phyloP scores from a whole-genome alignment of 257 asterid species.

The Sherardia arvensis region DNA sequence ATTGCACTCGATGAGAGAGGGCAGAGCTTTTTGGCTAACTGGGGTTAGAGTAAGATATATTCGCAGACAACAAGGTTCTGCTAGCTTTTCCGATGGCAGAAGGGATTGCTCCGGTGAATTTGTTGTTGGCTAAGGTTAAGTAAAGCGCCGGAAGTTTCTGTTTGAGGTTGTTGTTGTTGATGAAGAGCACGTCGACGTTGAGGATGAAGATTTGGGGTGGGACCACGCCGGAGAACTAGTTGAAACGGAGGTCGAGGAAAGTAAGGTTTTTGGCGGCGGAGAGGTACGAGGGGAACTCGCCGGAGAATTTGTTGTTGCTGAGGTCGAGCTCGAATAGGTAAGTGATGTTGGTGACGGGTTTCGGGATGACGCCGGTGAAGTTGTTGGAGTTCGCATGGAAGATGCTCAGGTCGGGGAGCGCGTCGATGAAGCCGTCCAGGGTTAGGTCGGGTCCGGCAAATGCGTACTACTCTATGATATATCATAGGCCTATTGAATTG shows the following conservation, averaged over 20 bases:
- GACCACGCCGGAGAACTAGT: slow-evolving; percentile 26
- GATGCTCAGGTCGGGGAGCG: slow-evolving; percentile 27
- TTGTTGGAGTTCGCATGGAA: slow-evolving; percentile 51
- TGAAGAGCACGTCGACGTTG: slow-evolving; percentile 55
- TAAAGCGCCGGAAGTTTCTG: slow-evolving; percentile 34
- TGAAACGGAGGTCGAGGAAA: slow-evolving; percentile 58
- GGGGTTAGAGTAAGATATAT: no score
- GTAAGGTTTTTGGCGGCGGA: slow-evolving; percentile 40
- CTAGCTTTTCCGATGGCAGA: slow-evolving; percentile 31
- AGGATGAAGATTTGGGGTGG: slow-evolving; percentile 39
- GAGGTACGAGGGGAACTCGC: slow-evolving; percentile 36
- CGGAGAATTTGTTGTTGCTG: slow-evolving; percentile 49
- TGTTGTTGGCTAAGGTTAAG: slow-evolving; percentile 50
- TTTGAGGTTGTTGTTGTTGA: slow-evolving; percentile 48
- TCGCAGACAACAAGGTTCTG: slow-evolving; percentile 14
- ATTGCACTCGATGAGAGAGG: no score
- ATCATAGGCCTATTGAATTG: no score
- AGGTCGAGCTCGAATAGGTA: slow-evolving; percentile 48
- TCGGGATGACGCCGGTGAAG: slow-evolving; percentile 34
- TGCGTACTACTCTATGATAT: no score
- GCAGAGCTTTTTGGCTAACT: no score
- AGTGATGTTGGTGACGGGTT: slow-evolving; percentile 3
- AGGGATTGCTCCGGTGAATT: slow-evolving; percentile 42
- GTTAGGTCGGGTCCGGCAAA: slow-evolving; percentile 13
- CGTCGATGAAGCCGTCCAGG: slow-evolving; percentile 23